Evolutionary conservation across 2,329 filamentous ascomycete species (phyloP).

Genomic region (Apiospora aurea): DNA sequence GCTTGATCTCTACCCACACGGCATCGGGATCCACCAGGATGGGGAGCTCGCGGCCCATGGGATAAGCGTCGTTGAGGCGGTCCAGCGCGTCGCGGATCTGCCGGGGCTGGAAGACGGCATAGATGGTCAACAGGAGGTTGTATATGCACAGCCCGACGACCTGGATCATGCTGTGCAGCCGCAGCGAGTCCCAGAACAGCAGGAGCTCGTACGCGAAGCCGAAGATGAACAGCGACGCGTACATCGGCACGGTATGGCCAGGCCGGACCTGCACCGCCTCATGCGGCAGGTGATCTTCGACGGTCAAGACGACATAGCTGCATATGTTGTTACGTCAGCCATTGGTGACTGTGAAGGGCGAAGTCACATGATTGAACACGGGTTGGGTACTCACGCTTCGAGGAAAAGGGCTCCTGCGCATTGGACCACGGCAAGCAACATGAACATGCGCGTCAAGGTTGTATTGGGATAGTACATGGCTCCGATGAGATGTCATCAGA

Average conservation of each 20-base stretch:
- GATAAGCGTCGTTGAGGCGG: not conserved
- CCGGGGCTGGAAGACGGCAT: not conserved
- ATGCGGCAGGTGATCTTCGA: not conserved
- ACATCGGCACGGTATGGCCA: constrained; percentile 4
- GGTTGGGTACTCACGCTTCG: not conserved
- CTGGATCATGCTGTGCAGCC: constrained; percentile 6
- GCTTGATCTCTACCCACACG: not conserved
- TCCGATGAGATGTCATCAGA: not conserved
- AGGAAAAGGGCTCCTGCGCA: not conserved
- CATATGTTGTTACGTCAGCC: not conserved
- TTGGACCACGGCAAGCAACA: not conserved
- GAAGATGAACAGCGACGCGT: constrained; percentile 7
- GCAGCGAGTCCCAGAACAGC: constrained; percentile 8
- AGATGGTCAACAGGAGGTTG: not conserved
- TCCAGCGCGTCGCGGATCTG: not conserved
- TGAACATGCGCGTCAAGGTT: not conserved
- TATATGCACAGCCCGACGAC: constrained; percentile 2
- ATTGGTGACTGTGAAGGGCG: too few relatives aligned
- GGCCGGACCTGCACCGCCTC: not conserved
- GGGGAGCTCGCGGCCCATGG: not conserved
- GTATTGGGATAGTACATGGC: constrained; percentile 2
- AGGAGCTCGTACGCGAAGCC: constrained; percentile 2
- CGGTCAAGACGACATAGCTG: not conserved
- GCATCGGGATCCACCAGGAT: not conserved
- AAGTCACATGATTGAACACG: not conserved